These are phyloP conservation scores for Hymenotorrendiella dingleyae DNA, from an alignment of 2,329 filamentous ascomycete species.

Conservation along the genomic window DNA sequence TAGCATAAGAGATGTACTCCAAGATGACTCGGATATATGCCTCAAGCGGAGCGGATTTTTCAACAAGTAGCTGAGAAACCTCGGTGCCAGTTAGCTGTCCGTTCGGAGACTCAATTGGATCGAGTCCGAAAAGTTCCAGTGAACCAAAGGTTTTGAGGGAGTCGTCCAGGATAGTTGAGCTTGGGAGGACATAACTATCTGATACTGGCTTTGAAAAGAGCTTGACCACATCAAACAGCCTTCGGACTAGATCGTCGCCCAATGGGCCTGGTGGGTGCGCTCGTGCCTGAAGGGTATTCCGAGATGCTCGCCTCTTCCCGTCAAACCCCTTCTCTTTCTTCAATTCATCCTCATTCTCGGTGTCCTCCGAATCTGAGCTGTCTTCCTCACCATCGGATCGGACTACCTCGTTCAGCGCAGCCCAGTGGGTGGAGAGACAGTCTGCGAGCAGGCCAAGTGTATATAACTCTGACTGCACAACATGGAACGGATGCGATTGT, in stretches of 20 bases:
- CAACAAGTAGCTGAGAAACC: constrained; percentile 23
- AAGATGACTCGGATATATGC: constrained; percentile 49
- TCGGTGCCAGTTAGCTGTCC: constrained; percentile 26
- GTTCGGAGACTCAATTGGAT: constrained; percentile 21
- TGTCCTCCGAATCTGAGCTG: constrained; percentile 20
- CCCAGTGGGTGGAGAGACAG: constrained; percentile 59
- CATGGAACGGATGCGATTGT: constrained; percentile 49
- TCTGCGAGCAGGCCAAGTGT: constrained; percentile 58
- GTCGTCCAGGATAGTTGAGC: constrained; percentile 52
- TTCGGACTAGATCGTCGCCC: constrained; percentile 45
- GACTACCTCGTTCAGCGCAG: constrained; percentile 33
- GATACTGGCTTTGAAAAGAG: constrained; percentile 52
- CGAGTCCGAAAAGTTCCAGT: constrained; percentile 30
- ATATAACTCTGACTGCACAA: constrained; percentile 59
- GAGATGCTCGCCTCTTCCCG: constrained; percentile 22
- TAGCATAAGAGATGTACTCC: constrained; percentile 60
- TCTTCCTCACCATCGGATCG: constrained; percentile 13
- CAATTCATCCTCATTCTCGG: constrained; percentile 14
- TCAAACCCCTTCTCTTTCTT: constrained; percentile 8
- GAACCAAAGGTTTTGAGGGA: constrained; percentile 17
- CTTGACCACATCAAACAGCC: constrained; percentile 51
- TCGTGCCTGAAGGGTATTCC: constrained; percentile 20
- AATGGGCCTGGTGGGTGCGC: constrained; percentile 32
- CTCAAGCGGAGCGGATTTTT: constrained; percentile 43
- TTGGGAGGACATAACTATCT: constrained; percentile 50